These are phyloP conservation scores for Aspergillus hiratsukae DNA, from an alignment of 2,329 filamentous ascomycete species.

Conservation along the genomic window DNA sequence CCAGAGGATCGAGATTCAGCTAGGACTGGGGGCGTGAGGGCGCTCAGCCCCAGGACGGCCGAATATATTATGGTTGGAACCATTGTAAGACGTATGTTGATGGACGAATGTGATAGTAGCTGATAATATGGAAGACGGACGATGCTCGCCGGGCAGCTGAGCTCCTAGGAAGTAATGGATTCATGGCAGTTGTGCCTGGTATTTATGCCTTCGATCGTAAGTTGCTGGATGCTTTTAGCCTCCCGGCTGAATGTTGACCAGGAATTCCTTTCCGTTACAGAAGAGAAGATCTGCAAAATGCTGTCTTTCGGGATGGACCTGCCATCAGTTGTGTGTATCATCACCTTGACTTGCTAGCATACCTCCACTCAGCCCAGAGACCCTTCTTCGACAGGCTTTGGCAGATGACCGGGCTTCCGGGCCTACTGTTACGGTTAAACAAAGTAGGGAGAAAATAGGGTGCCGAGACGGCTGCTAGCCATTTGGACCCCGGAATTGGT, in stretches of 20 bases:
- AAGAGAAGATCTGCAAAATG: background rate
- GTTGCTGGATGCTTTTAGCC: background rate
- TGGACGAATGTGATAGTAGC: background rate
- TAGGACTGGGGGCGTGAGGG: background rate
- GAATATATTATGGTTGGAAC: background rate
- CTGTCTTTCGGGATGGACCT: background rate
- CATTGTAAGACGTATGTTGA: background rate
- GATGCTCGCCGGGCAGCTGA: background rate
- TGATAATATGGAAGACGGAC: background rate
- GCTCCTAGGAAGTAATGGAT: background rate
- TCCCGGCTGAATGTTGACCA: background rate
- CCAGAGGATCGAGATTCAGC: conserved; percentile 3
- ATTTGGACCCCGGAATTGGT: background rate
- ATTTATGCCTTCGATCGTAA: background rate
- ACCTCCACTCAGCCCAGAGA: background rate
- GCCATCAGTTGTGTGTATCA: background rate
- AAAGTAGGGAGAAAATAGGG: background rate
- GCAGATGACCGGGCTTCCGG: background rate
- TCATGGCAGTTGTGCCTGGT: background rate
- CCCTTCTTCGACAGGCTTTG: background rate
- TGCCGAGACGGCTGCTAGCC: background rate
- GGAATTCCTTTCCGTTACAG: background rate
- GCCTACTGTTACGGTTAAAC: background rate
- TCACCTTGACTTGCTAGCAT: background rate
- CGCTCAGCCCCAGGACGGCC: background rate